Evolutionary conservation across 345 rosid genomes (phyloP).

Genomic region (Populus ilicifolia): DNA sequence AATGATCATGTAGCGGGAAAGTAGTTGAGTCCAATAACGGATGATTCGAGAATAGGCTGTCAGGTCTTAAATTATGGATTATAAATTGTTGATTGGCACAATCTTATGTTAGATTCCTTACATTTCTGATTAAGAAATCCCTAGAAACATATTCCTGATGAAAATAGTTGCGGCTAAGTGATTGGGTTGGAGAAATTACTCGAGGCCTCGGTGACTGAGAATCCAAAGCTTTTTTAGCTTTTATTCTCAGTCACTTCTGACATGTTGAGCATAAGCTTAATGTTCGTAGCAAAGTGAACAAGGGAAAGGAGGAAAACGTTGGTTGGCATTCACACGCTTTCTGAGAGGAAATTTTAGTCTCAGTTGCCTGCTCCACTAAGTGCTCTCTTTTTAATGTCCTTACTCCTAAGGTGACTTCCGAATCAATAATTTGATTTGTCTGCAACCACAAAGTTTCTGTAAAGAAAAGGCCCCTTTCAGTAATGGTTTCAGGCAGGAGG

Average conservation of each 20-base stretch:
- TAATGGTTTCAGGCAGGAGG: neutral
- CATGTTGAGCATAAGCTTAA: neutral
- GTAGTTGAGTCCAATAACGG: too few relatives aligned
- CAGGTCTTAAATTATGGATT: neutral
- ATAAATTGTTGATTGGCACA: neutral
- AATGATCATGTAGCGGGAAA: too few relatives aligned
- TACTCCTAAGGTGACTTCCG: neutral
- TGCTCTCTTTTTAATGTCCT: neutral
- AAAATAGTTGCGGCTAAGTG: neutral
- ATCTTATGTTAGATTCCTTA: neutral
- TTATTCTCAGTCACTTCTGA: neutral
- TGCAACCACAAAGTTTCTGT: neutral
- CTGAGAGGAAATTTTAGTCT: too few relatives aligned
- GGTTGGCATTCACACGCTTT: neutral
- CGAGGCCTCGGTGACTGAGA: neutral
- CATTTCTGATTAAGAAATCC: neutral
- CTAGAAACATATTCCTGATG: neutral
- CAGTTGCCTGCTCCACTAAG: neutral
- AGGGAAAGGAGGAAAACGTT: neutral
- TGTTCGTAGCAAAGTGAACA: neutral
- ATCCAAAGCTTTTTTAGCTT: neutral
- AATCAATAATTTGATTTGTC: neutral
- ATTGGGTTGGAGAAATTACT: neutral
- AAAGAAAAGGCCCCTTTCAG: neutral
- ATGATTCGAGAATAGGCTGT: neutral